These are phyloP conservation scores for Actinomortierella wolfii DNA, from an alignment of 371 early-diverging fungal genomes.

Conservation along the genomic window DNA sequence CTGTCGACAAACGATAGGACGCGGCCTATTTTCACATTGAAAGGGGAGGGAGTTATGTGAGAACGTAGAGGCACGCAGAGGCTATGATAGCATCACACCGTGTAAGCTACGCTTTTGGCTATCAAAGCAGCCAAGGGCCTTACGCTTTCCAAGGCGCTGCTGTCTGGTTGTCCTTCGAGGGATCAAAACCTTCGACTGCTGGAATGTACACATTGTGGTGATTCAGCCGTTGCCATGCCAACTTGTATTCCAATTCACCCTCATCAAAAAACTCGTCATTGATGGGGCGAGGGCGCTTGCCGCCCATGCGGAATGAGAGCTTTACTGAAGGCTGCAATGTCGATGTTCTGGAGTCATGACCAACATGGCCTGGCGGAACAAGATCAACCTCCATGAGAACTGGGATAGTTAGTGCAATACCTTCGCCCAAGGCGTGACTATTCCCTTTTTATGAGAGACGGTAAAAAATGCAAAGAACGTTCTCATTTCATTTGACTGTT, in stretches of 20 bases:
- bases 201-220: conserved; percentile 28
- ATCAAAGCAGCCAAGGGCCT: neutral
- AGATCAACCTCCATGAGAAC: too few species aligned
- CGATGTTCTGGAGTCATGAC: too few species aligned
- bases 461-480: too few species aligned
- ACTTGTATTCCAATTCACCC: conserved; percentile 57
- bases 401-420: too few species aligned
- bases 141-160: neutral
- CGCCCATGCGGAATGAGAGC: too few species aligned
- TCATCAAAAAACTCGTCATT: conserved; percentile 58
- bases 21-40: neutral
- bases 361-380: too few species aligned
- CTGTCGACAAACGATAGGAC: conserved; percentile 41
- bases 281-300: conserved; percentile 27
- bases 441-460: too few species aligned
- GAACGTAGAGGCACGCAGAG: neutral
- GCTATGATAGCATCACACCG: neutral
- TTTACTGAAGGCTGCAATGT: too few species aligned
- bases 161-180: neutral
- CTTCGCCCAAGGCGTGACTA: too few species aligned
- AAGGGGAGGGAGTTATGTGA: conserved; percentile 7
- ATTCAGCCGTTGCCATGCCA: conserved; percentile 51
- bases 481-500: too few species aligned
- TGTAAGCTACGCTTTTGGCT: neutral
- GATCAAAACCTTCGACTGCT: conserved; percentile 2